Conservation (phyloP, 1,284 basidiomycete species). For the Malassezia sympodialis region DNA sequence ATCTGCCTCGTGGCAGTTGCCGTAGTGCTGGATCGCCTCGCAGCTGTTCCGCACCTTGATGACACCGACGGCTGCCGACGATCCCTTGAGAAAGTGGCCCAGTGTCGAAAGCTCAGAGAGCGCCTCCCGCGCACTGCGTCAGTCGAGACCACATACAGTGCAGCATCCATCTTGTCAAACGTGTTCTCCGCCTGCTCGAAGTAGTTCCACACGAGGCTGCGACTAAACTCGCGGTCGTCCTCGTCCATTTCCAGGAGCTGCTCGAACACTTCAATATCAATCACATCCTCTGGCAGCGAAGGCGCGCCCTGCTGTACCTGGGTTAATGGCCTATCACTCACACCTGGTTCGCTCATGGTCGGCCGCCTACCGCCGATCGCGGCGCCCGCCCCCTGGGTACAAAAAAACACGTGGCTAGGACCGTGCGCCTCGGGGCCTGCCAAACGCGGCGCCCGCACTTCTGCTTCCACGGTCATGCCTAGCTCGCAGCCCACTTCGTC, state of each 20-base stretch:
- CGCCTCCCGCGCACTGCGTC: conserved; percentile 42
- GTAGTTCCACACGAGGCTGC: conserved; percentile 67
- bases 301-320: background rate
- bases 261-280: conserved; percentile 68
- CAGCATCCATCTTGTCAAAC: conserved; percentile 66
- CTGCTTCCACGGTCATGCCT: background rate
- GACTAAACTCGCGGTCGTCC: conserved; percentile 63
- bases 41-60: conserved; percentile 68
- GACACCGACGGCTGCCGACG: conserved; percentile 78
- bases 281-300: conserved; percentile 41
- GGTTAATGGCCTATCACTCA: background rate
- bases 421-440: background rate
- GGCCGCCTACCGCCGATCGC: background rate
- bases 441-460: background rate
- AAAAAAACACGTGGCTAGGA: background rate
- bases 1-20: conserved; percentile 52
- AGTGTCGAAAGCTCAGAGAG: conserved; percentile 61
- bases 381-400: background rate
- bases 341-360: conserved; percentile 7
- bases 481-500: background rate
- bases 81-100: conserved; percentile 89
- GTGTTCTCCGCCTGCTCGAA: conserved; percentile 59
- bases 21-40: conserved; percentile 77
- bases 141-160: conserved; percentile 57
- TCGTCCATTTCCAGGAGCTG: conserved; percentile 88